Percentiles rank a stretch among this genome's conserved stretches.
Evolutionary conservation across 2,329 filamentous ascomycete species (phyloP).

Genomic region (Exophiala sp.): DNA sequence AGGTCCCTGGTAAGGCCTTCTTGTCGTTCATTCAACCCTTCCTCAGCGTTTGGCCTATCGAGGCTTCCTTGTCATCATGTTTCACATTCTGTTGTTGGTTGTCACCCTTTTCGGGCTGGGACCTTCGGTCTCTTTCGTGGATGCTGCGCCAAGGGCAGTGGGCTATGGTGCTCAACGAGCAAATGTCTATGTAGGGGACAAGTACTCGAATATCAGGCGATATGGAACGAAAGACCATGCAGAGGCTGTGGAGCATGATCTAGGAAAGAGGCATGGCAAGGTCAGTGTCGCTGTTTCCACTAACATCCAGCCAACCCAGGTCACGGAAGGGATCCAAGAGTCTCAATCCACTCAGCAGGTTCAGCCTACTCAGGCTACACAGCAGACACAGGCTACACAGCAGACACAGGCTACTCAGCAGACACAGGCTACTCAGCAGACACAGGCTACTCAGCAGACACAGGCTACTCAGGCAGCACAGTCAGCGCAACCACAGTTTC

Average conservation of each 20-base stretch:
- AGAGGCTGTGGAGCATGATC: not conserved
- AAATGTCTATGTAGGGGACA: not conserved
- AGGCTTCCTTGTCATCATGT: constrained; percentile 3
- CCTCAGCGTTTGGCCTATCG: not conserved
- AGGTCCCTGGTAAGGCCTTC: not conserved
- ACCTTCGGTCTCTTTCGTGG: not conserved
- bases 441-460: constrained; percentile 2
- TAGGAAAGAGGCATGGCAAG: constrained; percentile 2
- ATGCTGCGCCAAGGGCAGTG: constrained; percentile 8
- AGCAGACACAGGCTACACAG: too few species aligned
- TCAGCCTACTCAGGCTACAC: too few species aligned
- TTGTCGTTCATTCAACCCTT: not conserved
- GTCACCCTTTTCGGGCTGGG: constrained; percentile 3
- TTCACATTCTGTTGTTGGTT: constrained; percentile 5
- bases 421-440: constrained; percentile 3
- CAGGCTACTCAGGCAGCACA: constrained; percentile 2
- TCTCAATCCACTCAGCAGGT: too few species aligned
- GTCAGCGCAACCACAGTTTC: constrained; percentile 2
- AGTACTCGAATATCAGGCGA: not conserved
- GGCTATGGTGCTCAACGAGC: constrained; percentile 3
- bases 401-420: constrained; percentile 1
- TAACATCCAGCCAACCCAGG: not conserved
- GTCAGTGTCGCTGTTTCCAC: constrained; percentile 4
- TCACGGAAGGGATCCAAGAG: too few species aligned
- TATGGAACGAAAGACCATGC: not conserved